A percentile compares a stretch with the other conserved stretches of the same genome.
Conservation (phyloP, 306 rosid genomes). For the Quercus suber region DNA sequence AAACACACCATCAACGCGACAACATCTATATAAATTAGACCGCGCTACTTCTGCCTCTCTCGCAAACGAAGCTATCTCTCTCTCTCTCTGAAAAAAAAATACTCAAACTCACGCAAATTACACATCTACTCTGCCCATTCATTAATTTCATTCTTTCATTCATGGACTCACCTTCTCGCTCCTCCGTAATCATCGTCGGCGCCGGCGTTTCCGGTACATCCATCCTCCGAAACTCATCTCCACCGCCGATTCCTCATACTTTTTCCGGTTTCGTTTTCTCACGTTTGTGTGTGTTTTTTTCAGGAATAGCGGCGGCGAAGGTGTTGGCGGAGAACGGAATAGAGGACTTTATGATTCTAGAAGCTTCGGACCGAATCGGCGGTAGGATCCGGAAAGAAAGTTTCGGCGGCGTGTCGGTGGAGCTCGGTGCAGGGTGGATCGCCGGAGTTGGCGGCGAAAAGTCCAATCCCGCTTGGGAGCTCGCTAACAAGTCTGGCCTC, state of each 20-base stretch:
- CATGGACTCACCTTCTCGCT: constrained; percentile 72
- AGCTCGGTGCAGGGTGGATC: constrained; percentile 99
- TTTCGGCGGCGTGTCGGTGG: constrained; percentile 84
- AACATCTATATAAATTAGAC: constrained; percentile 63
- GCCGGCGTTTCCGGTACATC: constrained; percentile 86
- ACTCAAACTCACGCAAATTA: not conserved
- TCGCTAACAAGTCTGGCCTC: constrained; percentile 60
- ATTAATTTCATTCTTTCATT: not conserved
- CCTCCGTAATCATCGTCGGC: constrained; percentile 84
- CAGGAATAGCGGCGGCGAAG: constrained; percentile 88
- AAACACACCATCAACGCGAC: not conserved
- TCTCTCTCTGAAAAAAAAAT: not conserved
- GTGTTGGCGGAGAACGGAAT: constrained; percentile 70
- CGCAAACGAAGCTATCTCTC: constrained; percentile 19
- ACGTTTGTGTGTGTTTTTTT: not conserved
- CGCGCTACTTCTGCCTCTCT: constrained; percentile 56
- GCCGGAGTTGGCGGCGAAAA: constrained; percentile 88
- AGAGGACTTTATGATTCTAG: constrained; percentile 69
- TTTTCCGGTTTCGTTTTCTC: not conserved
- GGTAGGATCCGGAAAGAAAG: constrained; percentile 80
- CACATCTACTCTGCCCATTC: not conserved
- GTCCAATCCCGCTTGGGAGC: constrained; percentile 89
- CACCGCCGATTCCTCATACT: not conserved
- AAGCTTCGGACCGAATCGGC: constrained; percentile 92
- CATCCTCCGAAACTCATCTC: not conserved